Base-by-base conservation (phyloP, 805 yeast genomes). In the Suhomyces canberraensis region DNA sequence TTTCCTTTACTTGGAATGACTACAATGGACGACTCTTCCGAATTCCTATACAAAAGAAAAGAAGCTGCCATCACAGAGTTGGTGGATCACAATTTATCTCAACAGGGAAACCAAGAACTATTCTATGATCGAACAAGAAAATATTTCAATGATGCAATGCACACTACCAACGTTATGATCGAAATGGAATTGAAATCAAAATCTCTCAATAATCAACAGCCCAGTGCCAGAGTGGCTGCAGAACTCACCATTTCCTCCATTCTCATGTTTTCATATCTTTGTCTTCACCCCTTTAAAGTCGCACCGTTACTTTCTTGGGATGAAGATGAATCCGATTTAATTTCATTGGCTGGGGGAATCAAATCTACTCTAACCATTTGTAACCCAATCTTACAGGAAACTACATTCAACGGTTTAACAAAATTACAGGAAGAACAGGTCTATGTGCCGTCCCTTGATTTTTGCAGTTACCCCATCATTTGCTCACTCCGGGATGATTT, bases 261-360 rank as follows among this genome's bases (percentile, higher is more conserved):
- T 22, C 31, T 60, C 8, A 43, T 60, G 14, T 60, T 48, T 40
- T 50, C 65, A 11, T 64, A 49, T 31, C 36, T 61, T 8, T 62
- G 61, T 4, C 37, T 64, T 3, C 66, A 62, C 40, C 64, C 66
- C 3, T 57, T 55, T 32, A 44, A 45, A 15, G 37, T 60, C 9
- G 35, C 56, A 16, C 67, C 68, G 4, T 39, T 65, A 18, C 47
- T 64, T 1, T 47, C 48, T 13, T 54, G 50, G 25, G 54, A 52
- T 16, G 31, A 31, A 3, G 33, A 35, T 6, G 47, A 48, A 8
- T 31, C 51, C 2, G 64, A 58, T 35, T 41, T 56, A 16, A 21
- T 60, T 9, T 48, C 52, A 7, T 44, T 55, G 7, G 30, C 52
- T 16, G 31, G 19, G 13, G 58, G 60, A 1, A 40, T 56, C 3